Conservation (phyloP, 2,329 filamentous ascomycete species). For the Talaromyces sp. region DNA sequence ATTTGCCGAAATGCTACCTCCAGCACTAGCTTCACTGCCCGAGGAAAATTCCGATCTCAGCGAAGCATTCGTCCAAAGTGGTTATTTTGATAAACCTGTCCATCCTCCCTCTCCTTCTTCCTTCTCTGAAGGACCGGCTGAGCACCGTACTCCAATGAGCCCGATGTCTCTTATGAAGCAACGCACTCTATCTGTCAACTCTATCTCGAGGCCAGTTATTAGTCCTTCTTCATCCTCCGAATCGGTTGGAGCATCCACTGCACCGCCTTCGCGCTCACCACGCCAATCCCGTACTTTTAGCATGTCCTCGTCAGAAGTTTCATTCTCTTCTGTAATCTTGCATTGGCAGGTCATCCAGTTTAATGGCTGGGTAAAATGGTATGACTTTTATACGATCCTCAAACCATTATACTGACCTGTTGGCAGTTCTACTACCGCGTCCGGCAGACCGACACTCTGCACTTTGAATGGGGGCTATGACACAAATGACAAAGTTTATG, state of each 20-base stretch:
- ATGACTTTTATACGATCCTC: background rate
- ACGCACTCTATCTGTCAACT: constrained; percentile 3
- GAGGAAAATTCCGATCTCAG: constrained; percentile 3
- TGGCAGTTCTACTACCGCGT: background rate
- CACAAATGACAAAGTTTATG: constrained; percentile 1
- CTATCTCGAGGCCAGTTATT: background rate
- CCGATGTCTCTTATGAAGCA: background rate
- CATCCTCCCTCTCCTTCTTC: background rate
- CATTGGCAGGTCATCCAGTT: constrained; percentile 2
- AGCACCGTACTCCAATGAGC: background rate
- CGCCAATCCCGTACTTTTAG: background rate
- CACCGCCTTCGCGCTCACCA: background rate
- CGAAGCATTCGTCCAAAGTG: background rate
- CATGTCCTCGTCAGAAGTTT: constrained; percentile 2
- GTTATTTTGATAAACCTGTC: background rate
- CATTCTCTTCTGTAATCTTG: background rate
- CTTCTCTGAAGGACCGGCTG: background rate
- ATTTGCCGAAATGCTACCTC: constrained; percentile 3
- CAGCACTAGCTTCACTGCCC: background rate
- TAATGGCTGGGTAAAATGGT: constrained; percentile 9
- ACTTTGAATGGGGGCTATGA: constrained; percentile 3
- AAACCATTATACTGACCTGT: background rate
- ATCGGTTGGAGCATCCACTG: background rate
- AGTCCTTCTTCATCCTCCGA: constrained; percentile 1
- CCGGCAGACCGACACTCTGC: background rate